Base-by-base conservation (phyloP, 805 yeast genomes). In the Ogataea trehalophila region DNA sequence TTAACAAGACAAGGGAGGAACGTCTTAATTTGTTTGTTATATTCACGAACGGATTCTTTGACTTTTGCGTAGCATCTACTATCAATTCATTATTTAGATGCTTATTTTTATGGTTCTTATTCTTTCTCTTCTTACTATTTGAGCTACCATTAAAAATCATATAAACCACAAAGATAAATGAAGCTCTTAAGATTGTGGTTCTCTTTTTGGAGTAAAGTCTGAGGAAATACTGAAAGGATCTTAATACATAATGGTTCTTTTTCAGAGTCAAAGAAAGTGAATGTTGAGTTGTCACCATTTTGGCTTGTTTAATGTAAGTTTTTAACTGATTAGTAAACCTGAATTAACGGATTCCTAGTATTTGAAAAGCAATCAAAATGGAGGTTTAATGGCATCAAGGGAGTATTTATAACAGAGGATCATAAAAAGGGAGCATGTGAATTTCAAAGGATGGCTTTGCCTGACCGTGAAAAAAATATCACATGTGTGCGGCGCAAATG, bases 71-170 rank as follows among this genome's bases (percentile, higher is more conserved):
- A 7, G 31, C 39, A 8, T 41, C 36, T 14, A 23, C 26, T 20
- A 34, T 23, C 23, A 38, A 43, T 16, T 42, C 23, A 7, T 40
- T 41, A 14, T 35, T 20, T 39, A 42, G 39, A 16, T 26, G 11
- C 9, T 11, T 26, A 26, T 34, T 39, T 22, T 6, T 18, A 46
- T 15, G 49, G 23, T 29, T 34, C 36, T 18, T 37, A 18, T 22
- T 31, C 4, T 33, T 20, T 17, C 14, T 29, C 37, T 31, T 43
- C 34, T 20, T 37, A 38, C 39, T 46, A 5, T 35, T 43, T 15
- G 62, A 56, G 2, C 66, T 55, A 8, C 61, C 60, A 37, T 60
- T 62, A 47, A 63, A 62, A 13, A 60, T 52, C 53, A 60, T 47
- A 35, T 51, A 59, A 7, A 63, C 46, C 16, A 63, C 51, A 6